Evolutionary conservation across 2,329 filamentous ascomycete genomes (phyloP).

Genomic region (Lachnellula willkommii): DNA sequence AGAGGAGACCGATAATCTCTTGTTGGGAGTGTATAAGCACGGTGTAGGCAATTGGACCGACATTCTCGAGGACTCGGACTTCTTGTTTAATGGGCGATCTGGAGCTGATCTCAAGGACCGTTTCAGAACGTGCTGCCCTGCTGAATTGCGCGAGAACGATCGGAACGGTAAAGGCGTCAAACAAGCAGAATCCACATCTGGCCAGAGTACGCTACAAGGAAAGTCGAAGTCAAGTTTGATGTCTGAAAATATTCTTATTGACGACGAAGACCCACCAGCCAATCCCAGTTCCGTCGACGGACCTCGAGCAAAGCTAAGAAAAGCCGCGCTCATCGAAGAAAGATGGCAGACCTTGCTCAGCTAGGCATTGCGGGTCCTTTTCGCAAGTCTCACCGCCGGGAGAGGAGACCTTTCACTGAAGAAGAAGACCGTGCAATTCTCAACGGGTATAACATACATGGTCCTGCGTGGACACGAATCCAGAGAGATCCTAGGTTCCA

Average conservation of each 20-base stretch:
- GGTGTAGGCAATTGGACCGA: slow-evolving; percentile 62
- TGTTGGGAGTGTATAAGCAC: slow-evolving; percentile 56
- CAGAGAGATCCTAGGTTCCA: slow-evolving; percentile 55
- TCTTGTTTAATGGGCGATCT: slow-evolving; percentile 55
- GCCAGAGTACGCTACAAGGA: slow-evolving; percentile 15
- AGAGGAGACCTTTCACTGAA: slow-evolving; percentile 56
- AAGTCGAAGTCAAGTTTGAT: slow-evolving; percentile 46
- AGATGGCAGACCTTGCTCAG: slow-evolving; percentile 49
- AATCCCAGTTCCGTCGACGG: slow-evolving; percentile 23
- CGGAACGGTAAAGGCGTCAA: slow-evolving; percentile 22
- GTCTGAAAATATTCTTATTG: slow-evolving; percentile 49
- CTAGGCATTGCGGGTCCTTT: slow-evolving; percentile 59
- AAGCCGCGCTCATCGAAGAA: slow-evolving; percentile 50
- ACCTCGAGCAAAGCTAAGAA: slow-evolving; percentile 40
- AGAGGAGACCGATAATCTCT: slow-evolving; percentile 57
- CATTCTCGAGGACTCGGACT: slow-evolving; percentile 56
- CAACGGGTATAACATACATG: slow-evolving; percentile 53
- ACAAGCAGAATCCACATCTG: slow-evolving; percentile 9
- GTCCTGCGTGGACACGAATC: slow-evolving; percentile 61
- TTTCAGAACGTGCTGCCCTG: slow-evolving; percentile 60
- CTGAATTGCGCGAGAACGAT: slow-evolving; percentile 48
- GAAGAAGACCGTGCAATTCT: slow-evolving; percentile 59
- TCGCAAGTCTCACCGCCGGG: slow-evolving; percentile 55
- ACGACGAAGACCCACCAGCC: slow-evolving; percentile 14
- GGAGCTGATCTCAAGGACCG: slow-evolving; percentile 61